Conservation (phyloP, 139 green algal genomes). For the Micractinium sp. region DNA sequence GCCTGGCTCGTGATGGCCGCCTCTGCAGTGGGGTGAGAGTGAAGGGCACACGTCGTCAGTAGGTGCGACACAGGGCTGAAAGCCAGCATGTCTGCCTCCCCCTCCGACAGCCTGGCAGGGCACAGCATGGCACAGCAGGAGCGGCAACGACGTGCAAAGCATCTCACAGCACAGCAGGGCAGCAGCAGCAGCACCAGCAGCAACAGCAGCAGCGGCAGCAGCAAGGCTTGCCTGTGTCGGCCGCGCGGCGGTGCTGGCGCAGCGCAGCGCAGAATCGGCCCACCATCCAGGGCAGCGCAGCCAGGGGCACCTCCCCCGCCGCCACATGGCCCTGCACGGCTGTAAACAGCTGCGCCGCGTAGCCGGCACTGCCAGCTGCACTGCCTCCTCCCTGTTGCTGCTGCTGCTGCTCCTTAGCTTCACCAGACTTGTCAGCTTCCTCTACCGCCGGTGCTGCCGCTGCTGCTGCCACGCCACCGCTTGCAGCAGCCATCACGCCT, state of each 20-base stretch:
- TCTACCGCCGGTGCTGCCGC: not conserved
- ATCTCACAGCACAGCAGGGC: not conserved
- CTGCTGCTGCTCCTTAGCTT: not conserved
- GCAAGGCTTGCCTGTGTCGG: slow-evolving; percentile 10
- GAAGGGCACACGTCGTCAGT: not conserved
- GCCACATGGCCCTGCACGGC: not conserved
- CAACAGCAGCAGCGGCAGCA: not conserved
- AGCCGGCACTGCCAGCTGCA: not conserved
- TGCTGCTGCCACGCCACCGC: not conserved
- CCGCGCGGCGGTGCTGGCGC: not conserved
- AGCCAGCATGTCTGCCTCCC: not conserved
- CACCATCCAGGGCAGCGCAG: slow-evolving; percentile 36
- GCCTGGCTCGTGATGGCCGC: slow-evolving; percentile 10
- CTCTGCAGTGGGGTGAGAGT: not conserved
- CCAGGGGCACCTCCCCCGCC: not conserved
- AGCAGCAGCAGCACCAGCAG: not conserved
- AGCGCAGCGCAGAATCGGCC: slow-evolving; percentile 28
- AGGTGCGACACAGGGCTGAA: not conserved
- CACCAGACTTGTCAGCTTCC: not conserved
- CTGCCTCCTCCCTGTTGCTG: not conserved
- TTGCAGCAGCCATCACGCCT: not conserved
- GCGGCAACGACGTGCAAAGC: too few relatives aligned
- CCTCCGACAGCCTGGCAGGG: not conserved
- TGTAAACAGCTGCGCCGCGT: slow-evolving; percentile 23
- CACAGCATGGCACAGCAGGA: not conserved